Conservation (phyloP, 805 yeast genomes). For the Scheffersomyces amazonensis region DNA sequence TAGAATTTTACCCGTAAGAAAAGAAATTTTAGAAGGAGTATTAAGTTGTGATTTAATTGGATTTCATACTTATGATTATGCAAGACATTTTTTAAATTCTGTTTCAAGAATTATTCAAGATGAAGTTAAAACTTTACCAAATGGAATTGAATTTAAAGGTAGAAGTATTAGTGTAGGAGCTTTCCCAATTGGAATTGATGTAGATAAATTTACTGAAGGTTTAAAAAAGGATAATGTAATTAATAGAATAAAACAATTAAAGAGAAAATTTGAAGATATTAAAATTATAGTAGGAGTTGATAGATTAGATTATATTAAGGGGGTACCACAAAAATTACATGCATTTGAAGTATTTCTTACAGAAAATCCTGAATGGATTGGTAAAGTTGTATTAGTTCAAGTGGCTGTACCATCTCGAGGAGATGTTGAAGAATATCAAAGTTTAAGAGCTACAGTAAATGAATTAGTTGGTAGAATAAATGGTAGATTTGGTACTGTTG, state of each 20-base stretch:
- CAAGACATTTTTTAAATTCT: constrained; percentile 89
- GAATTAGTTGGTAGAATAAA: constrained; percentile 96
- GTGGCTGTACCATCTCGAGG: constrained; percentile 98
- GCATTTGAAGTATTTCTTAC: constrained; percentile 91
- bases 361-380: constrained; percentile 97
- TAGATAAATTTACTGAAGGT: constrained; percentile 83
- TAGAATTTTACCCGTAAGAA: constrained; percentile 91
- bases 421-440: constrained; percentile 97
- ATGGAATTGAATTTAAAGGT: constrained; percentile 78
- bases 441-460: constrained; percentile 87
- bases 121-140: constrained; percentile 75
- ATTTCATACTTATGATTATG: constrained; percentile 98
- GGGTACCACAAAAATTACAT: constrained; percentile 95
- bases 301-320: constrained; percentile 93
- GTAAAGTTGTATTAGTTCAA: constrained; percentile 92
- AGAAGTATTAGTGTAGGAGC: constrained; percentile 87
- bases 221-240: constrained; percentile 61
- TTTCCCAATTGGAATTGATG: constrained; percentile 98
- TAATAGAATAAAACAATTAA: constrained; percentile 61
- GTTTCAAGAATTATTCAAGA: constrained; percentile 76
- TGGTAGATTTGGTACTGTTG: constrained; percentile 94
- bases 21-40: constrained; percentile 88
- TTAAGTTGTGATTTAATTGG: constrained; percentile 93
- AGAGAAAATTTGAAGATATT: constrained; percentile 63
- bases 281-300: constrained; percentile 96